Conservation (phyloP, 768 basidiomycete species). For the Trametes cinnabarina region DNA sequence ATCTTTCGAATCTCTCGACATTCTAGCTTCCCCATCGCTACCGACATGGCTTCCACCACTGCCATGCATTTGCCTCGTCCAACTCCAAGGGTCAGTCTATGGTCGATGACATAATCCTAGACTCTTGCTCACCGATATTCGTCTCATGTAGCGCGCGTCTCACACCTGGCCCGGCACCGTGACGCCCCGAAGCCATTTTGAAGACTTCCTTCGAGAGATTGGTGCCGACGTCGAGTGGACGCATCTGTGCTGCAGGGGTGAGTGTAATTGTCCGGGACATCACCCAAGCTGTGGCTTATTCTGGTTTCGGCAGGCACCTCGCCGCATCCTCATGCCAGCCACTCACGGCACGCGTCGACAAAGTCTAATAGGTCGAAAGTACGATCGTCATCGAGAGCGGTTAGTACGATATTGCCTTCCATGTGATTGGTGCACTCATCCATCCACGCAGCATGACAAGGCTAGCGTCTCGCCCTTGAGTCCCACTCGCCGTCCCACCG, state of each 20-base stretch:
- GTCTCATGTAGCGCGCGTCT: slow-evolving; percentile 8
- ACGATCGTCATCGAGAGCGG: slow-evolving; percentile 6
- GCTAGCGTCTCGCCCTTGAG: neutral
- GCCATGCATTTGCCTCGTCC: slow-evolving; percentile 13
- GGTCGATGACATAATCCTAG: slow-evolving; percentile 4
- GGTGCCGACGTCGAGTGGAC: slow-evolving; percentile 5
- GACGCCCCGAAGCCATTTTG: slow-evolving; percentile 16
- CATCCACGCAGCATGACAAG: neutral
- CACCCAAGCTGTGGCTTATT: neutral
- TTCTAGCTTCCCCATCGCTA: neutral
- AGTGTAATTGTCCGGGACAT: neutral
- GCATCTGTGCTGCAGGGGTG: slow-evolving; percentile 15
- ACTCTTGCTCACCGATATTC: neutral
- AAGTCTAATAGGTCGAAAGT: neutral
- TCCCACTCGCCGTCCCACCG: neutral
- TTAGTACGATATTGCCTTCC: neutral
- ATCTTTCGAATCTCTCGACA: neutral
- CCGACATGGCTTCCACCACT: slow-evolving; percentile 11
- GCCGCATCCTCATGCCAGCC: slow-evolving; percentile 14
- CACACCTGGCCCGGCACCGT: slow-evolving; percentile 19
- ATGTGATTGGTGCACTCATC: neutral
- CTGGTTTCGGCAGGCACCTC: neutral
- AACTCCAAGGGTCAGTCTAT: slow-evolving; percentile 12
- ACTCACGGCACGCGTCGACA: slow-evolving; percentile 4
- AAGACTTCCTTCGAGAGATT: slow-evolving; percentile 17